Evolutionary conservation across 2,329 filamentous ascomycete genomes (phyloP).

Genomic region (Talaromyces sp.): DNA sequence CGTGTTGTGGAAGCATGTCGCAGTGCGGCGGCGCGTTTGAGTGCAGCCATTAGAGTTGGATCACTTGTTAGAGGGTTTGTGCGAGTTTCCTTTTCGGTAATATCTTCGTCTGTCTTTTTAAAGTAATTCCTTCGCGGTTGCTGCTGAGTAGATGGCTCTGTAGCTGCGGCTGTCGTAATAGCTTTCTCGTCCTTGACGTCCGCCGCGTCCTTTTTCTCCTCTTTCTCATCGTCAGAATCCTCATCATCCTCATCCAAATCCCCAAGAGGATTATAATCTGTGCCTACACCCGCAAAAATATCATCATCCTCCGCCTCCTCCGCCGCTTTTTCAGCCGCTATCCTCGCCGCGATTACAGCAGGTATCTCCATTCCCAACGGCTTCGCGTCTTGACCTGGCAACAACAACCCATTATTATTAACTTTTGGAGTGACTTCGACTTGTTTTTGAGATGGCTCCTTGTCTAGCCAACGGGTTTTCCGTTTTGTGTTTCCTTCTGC

Average conservation of each 20-base stretch:
- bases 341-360: slow-evolving; percentile 38
- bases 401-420: slow-evolving; percentile 30
- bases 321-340: slow-evolving; percentile 22
- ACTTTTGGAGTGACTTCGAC: slow-evolving; percentile 11
- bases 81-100: slow-evolving; percentile 29
- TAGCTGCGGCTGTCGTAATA: background rate
- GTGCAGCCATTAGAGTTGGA: slow-evolving; percentile 73
- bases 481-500: slow-evolving; percentile 60
- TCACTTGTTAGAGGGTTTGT: slow-evolving; percentile 58
- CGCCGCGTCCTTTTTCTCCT: slow-evolving; percentile 12
- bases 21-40: slow-evolving; percentile 77
- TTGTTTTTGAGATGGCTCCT: slow-evolving; percentile 20
- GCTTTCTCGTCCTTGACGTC: background rate
- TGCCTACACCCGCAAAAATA: slow-evolving; percentile 60
- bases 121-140: slow-evolving; percentile 49
- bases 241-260: slow-evolving; percentile 48
- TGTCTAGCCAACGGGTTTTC: slow-evolving; percentile 55
- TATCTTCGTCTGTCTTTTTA: slow-evolving; percentile 50
- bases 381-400: slow-evolving; percentile 45
- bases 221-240: slow-evolving; percentile 30
- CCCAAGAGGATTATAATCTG: slow-evolving; percentile 59
- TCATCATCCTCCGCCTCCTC: slow-evolving; percentile 54
- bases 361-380: slow-evolving; percentile 53
- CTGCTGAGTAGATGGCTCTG: slow-evolving; percentile 19
- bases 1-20: slow-evolving; percentile 42